Conservation (phyloP, 441 rosid genomes). For the Arabidopsis hybrid region DNA sequence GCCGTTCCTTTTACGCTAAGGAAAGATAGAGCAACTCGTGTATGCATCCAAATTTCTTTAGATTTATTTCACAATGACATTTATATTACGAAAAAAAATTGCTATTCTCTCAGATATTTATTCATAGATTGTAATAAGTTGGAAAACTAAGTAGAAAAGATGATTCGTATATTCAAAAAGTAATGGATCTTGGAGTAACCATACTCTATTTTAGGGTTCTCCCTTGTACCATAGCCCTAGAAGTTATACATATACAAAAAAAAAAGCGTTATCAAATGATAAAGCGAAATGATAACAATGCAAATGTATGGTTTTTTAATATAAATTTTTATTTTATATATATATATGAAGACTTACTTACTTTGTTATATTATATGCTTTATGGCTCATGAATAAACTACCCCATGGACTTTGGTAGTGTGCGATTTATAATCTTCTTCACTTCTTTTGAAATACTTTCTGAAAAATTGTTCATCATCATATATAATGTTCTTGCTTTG, state of each 20-base stretch:
- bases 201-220: background rate
- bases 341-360: background rate
- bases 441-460: conserved; percentile 35
- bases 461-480: conserved; percentile 34
- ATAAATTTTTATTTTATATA: background rate
- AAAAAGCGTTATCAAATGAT: background rate
- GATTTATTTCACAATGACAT: conserved; percentile 25
- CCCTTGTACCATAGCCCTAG: background rate
- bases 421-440: conserved; percentile 25
- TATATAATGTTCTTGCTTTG: conserved; percentile 32
- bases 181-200: conserved; percentile 2
- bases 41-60: conserved; percentile 42
- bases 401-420: conserved; percentile 37
- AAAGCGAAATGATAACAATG: conserved; percentile 7
- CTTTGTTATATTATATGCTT: conserved; percentile 17
- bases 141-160: conserved; percentile 1
- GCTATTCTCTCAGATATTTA: conserved; percentile 8
- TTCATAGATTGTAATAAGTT: background rate
- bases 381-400: conserved; percentile 17
- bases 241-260: background rate
- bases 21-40: conserved; percentile 44
- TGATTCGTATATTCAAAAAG: conserved; percentile 16
- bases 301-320: conserved; percentile 8
- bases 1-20: conserved; percentile 47
- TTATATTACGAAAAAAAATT: background rate